Evolutionary conservation across 495 filamentous ascomycete species (phyloP), one percentile per base, ranked within the genome.

Genomic region (Thermothielavioides terrestris): DNA sequence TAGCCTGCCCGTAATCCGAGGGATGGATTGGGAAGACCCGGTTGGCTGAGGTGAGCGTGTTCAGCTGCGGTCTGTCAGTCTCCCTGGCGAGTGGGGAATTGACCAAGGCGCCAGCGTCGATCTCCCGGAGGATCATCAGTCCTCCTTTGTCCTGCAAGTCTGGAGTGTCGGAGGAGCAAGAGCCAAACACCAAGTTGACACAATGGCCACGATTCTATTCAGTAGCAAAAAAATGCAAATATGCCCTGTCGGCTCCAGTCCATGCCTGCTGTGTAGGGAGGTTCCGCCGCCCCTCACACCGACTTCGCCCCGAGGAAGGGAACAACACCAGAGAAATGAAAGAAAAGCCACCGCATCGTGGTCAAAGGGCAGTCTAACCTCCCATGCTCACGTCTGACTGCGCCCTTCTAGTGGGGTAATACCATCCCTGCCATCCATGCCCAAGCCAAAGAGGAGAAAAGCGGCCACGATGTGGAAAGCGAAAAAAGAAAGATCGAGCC

Each of bases 351-450:
- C 18, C 17, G 23, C 23, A 37, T 45, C 14, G 44, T 37, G 20
- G 5, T 12, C 26, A 46, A 37, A 26, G 21, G 22, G 17, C 31
- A 17, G 31, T 36, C 43, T 36, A 36, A 31, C 32, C 43, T 2
- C 31, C 43, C 31, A 36, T 3, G 11, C 21, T 32, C 31, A 35
- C 18, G 10, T 36, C n/a, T 37, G 15, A 20, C 6, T 17, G 43
- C 43, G 22, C 43, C 43, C n/a, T 17, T 46, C 43, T 46, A 46
- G 43, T 46, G 31, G 6, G 37, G 37, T 22, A n/a, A n/a, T n/a
- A n/a, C 43, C 43, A 7, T 27, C 22, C 1, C 1, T 23, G 11
- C 11, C 18, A 25, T 45, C 17, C n/a, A n/a, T n/a, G n/a, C n/a
- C n/a, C n/a, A n/a, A n/a, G n/a, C n/a, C n/a, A n/a, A n/a, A n/a